These are phyloP conservation scores for Solanum aculeatissimum DNA, from an alignment of 305 asterid species.

Conservation along the genomic window DNA sequence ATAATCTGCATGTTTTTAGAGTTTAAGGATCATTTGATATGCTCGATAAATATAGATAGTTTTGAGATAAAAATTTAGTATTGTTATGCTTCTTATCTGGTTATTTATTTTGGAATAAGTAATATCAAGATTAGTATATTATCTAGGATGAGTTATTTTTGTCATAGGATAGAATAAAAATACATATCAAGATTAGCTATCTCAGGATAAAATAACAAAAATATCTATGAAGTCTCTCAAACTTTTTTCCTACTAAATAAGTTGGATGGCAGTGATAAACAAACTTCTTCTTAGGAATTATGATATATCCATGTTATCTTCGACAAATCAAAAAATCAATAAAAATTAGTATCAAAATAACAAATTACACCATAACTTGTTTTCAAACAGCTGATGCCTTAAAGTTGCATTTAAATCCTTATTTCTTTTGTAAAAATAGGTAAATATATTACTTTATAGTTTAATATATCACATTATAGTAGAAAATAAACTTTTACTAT, in stretches of 20 bases:
- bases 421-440: not conserved
- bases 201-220: not conserved
- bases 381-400: fast-evolving
- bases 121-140: not conserved
- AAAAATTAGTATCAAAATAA: not conserved
- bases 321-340: not conserved
- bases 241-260: not conserved
- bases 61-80: not conserved
- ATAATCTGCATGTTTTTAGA: not conserved
- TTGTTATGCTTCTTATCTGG: not conserved
- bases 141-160: not conserved
- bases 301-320: not conserved
- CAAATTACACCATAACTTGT: no score
- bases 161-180: not conserved
- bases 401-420: not conserved
- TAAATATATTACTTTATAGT: not conserved
- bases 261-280: no score
- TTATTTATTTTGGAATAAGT: not conserved
- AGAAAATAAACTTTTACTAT: not conserved
- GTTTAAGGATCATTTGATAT: not conserved
- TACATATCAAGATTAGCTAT: not conserved
- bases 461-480: not conserved
- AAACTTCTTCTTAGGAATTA: not conserved
- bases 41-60: not conserved
- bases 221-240: not conserved